Conservation (phyloP, 768 basidiomycete genomes). For the Hortiboletus flavorubellus region DNA sequence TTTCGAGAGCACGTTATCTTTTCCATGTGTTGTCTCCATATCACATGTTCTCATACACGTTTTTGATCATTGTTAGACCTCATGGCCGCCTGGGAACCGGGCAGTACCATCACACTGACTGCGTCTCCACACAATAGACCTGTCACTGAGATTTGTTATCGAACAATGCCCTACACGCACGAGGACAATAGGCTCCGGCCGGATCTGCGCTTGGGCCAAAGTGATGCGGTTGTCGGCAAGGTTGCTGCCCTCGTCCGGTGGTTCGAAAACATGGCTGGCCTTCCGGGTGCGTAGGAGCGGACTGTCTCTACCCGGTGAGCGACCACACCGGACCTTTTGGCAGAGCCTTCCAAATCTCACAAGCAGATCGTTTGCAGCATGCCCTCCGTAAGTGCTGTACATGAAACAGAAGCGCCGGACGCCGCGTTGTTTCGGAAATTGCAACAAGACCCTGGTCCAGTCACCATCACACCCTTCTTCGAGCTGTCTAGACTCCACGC, state of each 20-base stretch:
- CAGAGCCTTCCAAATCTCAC: slow-evolving; percentile 2
- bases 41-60: slow-evolving; percentile 19
- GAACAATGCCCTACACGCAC: slow-evolving; percentile 64
- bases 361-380: slow-evolving; percentile 11
- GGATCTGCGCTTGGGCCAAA: slow-evolving; percentile 67
- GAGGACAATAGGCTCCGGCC: slow-evolving; percentile 63
- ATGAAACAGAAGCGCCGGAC: slow-evolving; percentile 24
- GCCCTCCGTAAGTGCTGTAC: slow-evolving; percentile 18
- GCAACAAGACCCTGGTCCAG: slow-evolving; percentile 5
- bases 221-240: slow-evolving; percentile 64
- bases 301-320: slow-evolving; percentile 12
- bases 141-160: slow-evolving; percentile 66
- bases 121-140: slow-evolving; percentile 70
- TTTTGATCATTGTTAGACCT: slow-evolving; percentile 43
- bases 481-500: slow-evolving; percentile 15
- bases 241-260: slow-evolving; percentile 65
- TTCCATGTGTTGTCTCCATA: slow-evolving; percentile 4
- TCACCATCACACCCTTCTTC: slow-evolving; percentile 21
- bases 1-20: slow-evolving; percentile 56
- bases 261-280: slow-evolving; percentile 73
- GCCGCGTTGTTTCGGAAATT: slow-evolving; percentile 29
- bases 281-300: slow-evolving; percentile 28
- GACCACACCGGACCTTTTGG: slow-evolving; percentile 8
- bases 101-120: slow-evolving; percentile 48
- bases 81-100: slow-evolving; percentile 42